Conservation (phyloP, 2,329 filamentous ascomycete genomes). For the Tolypocladium amazonense region DNA sequence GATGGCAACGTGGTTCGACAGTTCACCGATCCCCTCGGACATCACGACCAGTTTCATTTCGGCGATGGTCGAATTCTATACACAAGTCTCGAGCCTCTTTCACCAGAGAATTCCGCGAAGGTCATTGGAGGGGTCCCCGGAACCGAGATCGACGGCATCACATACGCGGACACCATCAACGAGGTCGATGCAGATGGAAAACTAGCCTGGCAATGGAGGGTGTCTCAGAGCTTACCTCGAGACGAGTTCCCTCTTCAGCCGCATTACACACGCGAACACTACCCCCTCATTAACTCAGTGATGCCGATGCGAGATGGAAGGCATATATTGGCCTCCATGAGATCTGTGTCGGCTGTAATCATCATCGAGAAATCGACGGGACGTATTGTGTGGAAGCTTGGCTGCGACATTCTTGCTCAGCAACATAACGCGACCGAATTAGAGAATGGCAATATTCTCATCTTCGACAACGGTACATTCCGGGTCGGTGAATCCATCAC, state of each 20-base stretch:
- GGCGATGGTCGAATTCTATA: not conserved
- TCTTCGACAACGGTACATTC: not conserved
- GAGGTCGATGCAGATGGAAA: not conserved
- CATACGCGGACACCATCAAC: not conserved
- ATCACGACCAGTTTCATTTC: not conserved
- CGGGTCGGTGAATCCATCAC: not conserved
- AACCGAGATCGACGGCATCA: not conserved
- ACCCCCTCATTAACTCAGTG: not conserved
- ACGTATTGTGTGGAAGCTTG: not conserved
- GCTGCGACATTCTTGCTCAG: not conserved
- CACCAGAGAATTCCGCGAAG: not conserved
- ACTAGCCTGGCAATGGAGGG: not conserved
- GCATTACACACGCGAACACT: not conserved
- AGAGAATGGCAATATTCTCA: not conserved
- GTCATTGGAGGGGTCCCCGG: not conserved
- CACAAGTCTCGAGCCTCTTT: not conserved
- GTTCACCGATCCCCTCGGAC: not conserved
- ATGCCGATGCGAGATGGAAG: not conserved
- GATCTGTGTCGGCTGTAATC: not conserved
- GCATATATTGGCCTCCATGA: not conserved
- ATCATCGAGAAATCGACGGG: not conserved
- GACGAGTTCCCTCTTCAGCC: not conserved
- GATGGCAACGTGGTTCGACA: not conserved
- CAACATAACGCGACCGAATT: not conserved
- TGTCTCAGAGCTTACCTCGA: not conserved